Percentiles rank a stretch among this genome's conserved stretches.
These are phyloP conservation scores for Termitomyces sp. DNA, from an alignment of 768 basidiomycete species.

Conservation along the genomic window DNA sequence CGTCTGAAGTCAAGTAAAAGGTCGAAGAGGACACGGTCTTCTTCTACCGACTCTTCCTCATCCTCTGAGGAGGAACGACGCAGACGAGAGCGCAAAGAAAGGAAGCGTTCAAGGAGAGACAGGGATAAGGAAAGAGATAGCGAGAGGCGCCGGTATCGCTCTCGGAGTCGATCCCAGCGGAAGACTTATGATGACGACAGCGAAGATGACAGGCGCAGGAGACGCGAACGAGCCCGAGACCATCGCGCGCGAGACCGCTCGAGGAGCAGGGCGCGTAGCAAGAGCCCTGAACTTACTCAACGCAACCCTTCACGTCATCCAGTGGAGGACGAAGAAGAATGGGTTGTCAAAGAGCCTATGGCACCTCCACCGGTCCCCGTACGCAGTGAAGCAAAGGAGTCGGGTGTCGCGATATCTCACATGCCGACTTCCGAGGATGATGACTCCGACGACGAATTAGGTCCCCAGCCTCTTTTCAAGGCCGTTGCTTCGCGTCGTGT, in stretches of 20 bases:
- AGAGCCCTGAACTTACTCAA: conserved; percentile 25
- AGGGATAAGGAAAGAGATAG: conserved; percentile 32
- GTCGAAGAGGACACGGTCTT: conserved; percentile 53
- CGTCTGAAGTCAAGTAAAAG: conserved; percentile 53
- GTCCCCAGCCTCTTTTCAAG: conserved; percentile 65
- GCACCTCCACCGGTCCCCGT: conserved; percentile 18
- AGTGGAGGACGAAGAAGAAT: conserved; percentile 49
- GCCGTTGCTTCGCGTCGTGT: conserved; percentile 36
- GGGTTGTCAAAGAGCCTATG: conserved; percentile 57
- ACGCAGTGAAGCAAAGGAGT: conserved; percentile 7
- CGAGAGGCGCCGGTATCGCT: conserved; percentile 32
- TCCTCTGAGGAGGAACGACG: conserved; percentile 56
- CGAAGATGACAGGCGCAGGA: conserved; percentile 32
- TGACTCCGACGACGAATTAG: conserved; percentile 58
- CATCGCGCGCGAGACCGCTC: conserved; percentile 8
- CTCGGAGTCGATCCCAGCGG: conserved; percentile 28
- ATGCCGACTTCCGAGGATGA: conserved; percentile 28
- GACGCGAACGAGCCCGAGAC: conserved; percentile 17
- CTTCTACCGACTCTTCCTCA: conserved; percentile 44
- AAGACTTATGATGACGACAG: conserved; percentile 29
- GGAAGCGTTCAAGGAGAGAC: conserved; percentile 48
- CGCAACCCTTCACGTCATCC: conserved; percentile 24
- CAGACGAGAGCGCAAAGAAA: conserved; percentile 55
- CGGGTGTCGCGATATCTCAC: conserved; percentile 13
- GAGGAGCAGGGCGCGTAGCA: conserved; percentile 22